Conservation (phyloP, 2,329 filamentous ascomycete species). For the Phaeomoniella chlamydospora region DNA sequence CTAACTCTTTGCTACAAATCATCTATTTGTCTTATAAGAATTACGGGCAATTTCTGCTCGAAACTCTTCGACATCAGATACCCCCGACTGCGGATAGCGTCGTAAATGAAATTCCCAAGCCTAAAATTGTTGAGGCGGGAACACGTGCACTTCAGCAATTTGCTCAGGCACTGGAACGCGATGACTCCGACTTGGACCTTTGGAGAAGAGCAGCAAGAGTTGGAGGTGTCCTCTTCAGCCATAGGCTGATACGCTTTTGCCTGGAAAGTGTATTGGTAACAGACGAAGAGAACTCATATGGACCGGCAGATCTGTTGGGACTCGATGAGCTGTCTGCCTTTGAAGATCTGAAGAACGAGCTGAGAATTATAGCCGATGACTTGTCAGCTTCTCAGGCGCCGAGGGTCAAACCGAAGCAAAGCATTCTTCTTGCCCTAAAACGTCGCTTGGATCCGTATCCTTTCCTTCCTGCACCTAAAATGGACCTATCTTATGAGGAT, state of each 20-base stretch:
- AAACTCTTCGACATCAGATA: constrained; percentile 46
- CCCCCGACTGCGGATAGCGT: constrained; percentile 6
- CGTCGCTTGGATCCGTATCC: constrained; percentile 39
- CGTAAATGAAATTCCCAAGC: not conserved
- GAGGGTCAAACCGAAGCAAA: constrained; percentile 33
- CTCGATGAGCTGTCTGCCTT: constrained; percentile 40
- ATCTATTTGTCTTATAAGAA: constrained; percentile 94
- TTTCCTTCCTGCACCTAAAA: constrained; percentile 22
- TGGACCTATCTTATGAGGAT: constrained; percentile 14
- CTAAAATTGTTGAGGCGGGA: constrained; percentile 2
- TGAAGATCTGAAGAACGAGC: constrained; percentile 33
- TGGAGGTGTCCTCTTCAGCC: constrained; percentile 40
- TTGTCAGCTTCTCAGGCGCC: constrained; percentile 39
- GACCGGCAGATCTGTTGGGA: constrained; percentile 40
- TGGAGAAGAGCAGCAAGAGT: constrained; percentile 48
- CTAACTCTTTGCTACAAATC: constrained; percentile 73
- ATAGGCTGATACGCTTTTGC: constrained; percentile 45
- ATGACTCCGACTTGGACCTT: constrained; percentile 49
- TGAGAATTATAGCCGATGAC: constrained; percentile 37
- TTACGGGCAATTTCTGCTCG: constrained; percentile 80
- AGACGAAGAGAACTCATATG: constrained; percentile 41
- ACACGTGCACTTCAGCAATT: constrained; percentile 30
- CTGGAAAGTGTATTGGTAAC: constrained; percentile 49
- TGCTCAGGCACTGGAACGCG: constrained; percentile 47
- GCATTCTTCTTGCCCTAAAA: constrained; percentile 36